Conservation (phyloP, 306 rosid species). For the Acacia confusa region DNA sequence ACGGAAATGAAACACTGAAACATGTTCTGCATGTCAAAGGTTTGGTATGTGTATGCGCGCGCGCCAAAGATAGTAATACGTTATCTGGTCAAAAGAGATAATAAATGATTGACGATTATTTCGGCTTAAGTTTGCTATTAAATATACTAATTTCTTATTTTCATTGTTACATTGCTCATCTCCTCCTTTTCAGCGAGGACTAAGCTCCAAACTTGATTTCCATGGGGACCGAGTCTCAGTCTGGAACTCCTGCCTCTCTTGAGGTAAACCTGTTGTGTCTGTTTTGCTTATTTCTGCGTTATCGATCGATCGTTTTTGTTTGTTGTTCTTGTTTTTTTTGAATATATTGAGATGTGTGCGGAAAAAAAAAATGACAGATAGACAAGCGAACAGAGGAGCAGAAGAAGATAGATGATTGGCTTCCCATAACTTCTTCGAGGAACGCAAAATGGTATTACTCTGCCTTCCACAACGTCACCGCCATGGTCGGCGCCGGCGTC, state of each 20-base stretch:
- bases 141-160: background rate
- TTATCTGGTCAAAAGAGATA: no score
- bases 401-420: constrained; percentile 73
- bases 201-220: background rate
- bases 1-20: no score
- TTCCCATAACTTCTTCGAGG: constrained; percentile 78
- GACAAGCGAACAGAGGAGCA: constrained; percentile 31
- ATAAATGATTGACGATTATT: background rate
- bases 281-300: background rate
- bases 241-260: background rate
- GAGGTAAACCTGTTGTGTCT: constrained; percentile 8
- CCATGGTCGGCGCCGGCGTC: constrained; percentile 93
- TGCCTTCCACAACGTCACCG: constrained; percentile 76
- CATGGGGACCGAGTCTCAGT: constrained; percentile 1
- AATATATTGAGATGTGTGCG: background rate
- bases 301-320: background rate
- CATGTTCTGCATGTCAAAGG: no score
- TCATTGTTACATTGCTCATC: background rate
- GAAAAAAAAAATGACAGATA: background rate
- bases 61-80: no score
- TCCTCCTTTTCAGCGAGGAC: background rate
- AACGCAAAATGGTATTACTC: constrained; percentile 86
- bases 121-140: background rate
- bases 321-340: background rate
- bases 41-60: no score